A percentile compares a stretch with the other conserved stretches of the same genome.
Conservation (phyloP, 2,329 filamentous ascomycete genomes). For the Botrytis squamosa region DNA sequence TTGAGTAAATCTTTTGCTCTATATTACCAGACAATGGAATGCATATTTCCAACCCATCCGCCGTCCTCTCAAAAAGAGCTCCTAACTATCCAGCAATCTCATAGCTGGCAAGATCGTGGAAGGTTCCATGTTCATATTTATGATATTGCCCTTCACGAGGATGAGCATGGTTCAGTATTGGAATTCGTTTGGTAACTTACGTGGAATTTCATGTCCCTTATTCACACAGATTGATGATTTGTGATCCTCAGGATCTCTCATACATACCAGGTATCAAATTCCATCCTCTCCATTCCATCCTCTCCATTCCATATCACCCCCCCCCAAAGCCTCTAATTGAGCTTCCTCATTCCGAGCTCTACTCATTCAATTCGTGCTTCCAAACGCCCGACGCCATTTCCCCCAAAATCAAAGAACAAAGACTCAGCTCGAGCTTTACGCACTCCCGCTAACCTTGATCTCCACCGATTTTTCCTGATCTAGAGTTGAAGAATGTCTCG, state of each 20-base stretch:
- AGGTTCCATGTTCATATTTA: not conserved
- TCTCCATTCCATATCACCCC: not conserved
- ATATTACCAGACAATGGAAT: not conserved
- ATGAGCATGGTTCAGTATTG: not conserved
- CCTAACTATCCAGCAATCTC: not conserved
- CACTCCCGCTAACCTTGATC: not conserved
- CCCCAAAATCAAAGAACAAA: not conserved
- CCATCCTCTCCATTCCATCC: not conserved
- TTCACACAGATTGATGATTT: not conserved
- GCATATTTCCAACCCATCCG: too few relatives aligned
- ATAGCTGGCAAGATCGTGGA: not conserved
- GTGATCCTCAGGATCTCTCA: not conserved
- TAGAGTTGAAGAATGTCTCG: not conserved
- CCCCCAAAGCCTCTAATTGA: not conserved
- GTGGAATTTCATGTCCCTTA: not conserved
- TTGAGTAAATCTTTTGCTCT: not conserved
- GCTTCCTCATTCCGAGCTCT: not conserved
- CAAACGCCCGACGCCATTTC: not conserved
- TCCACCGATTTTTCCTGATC: not conserved
- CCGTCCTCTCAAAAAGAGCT: fast-evolving
- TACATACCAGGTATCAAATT: not conserved
- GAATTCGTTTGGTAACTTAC: not conserved
- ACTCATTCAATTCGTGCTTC: not conserved
- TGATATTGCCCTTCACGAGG: not conserved
- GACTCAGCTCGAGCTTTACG: not conserved